These are phyloP conservation scores for Phyllostachys edulis DNA, from an alignment of 176 grass and related monocot species.

Conservation along the genomic window DNA sequence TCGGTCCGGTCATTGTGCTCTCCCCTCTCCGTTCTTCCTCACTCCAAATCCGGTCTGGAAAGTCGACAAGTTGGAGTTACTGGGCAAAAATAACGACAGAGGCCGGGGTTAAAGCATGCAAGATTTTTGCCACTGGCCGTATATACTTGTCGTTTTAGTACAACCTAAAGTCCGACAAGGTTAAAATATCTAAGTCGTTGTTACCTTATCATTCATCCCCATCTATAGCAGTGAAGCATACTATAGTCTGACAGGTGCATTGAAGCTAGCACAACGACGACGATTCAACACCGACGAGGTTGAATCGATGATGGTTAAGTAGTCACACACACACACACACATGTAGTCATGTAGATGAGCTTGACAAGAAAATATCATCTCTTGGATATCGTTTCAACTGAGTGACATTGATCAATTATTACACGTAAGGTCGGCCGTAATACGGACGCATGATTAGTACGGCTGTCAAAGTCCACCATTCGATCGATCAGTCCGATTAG, in stretches of 20 bases:
- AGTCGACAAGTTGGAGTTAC: background rate
- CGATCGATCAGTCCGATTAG: slow-evolving; percentile 8
- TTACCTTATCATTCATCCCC: background rate
- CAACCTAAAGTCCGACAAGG: background rate
- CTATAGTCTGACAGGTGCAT: background rate
- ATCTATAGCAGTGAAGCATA: background rate
- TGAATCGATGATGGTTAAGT: background rate
- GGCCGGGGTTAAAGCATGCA: background rate
- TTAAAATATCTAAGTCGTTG: background rate
- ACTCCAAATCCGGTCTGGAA: background rate
- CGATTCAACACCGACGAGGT: background rate
- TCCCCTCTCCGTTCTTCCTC: too few species aligned
- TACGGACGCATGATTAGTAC: background rate
- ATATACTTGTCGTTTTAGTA: background rate
- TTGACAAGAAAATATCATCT: slow-evolving; percentile 8
- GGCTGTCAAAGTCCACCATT: slow-evolving; percentile 17
- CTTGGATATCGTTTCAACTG: background rate
- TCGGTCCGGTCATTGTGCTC: too few species aligned
- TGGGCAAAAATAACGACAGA: background rate
- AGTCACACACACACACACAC: background rate
- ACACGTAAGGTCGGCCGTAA: background rate
- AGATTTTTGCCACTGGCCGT: background rate
- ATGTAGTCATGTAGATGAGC: background rate
- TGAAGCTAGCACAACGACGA: background rate
- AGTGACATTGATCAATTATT: background rate